Evolutionary conservation across 495 filamentous ascomycete genomes (phyloP).

Genomic region (Penicillium odoratum): DNA sequence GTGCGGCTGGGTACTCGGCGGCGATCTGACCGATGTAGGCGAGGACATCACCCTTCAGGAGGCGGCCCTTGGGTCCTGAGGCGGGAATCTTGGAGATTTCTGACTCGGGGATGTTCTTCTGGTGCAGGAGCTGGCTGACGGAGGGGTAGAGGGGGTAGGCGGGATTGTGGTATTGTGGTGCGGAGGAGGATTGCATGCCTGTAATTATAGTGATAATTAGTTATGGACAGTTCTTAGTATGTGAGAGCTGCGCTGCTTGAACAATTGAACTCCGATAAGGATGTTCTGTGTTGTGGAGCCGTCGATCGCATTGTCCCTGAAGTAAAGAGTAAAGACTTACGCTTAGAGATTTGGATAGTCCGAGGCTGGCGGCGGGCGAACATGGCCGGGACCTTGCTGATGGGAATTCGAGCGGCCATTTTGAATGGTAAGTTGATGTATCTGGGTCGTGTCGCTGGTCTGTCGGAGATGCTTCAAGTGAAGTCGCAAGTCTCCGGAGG

Average conservation of each 20-base stretch:
- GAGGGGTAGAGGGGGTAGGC: constrained; percentile 84
- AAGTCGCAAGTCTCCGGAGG: constrained; percentile 26
- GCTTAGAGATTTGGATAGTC: constrained; percentile 33
- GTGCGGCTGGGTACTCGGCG: constrained; percentile 64
- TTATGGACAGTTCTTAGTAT: not conserved
- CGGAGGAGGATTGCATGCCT: constrained; percentile 41
- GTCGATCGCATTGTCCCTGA: constrained; percentile 4
- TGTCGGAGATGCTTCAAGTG: constrained; percentile 20
- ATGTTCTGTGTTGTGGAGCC: not conserved
- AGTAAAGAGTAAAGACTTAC: constrained; percentile 32
- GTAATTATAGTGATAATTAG: not conserved
- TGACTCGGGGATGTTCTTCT: constrained; percentile 68
- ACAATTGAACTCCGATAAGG: constrained; percentile 9
- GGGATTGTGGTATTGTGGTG: constrained; percentile 59
- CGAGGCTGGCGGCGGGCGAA: constrained; percentile 42
- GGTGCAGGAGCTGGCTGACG: constrained; percentile 74
- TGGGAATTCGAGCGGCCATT: constrained; percentile 43
- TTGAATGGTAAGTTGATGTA: constrained; percentile 14
- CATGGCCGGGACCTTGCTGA: constrained; percentile 38
- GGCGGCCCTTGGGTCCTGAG: constrained; percentile 82
- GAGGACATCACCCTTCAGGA: constrained; percentile 94
- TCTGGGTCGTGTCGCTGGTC: constrained; percentile 6
- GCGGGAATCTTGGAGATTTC: constrained; percentile 78
- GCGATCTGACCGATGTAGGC: constrained; percentile 81
- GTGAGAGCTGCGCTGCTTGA: not conserved